Base-by-base conservation (phyloP, 1,139 yeast genomes). In the Lodderomyces theae region DNA sequence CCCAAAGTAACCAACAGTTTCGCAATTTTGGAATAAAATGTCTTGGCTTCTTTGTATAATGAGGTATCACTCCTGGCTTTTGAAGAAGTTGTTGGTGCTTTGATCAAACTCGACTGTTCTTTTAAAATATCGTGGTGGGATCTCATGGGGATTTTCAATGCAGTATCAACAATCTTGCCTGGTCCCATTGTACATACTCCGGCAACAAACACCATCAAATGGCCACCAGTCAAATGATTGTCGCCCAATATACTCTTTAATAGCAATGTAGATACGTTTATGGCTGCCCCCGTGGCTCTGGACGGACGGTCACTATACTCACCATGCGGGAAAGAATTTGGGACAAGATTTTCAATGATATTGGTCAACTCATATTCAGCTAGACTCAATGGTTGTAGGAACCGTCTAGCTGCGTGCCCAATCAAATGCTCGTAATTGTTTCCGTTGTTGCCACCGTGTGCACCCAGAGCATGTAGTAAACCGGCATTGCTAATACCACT, bases 281-380 rank as follows among this genome's bases (percentile, higher is more conserved):
- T 51, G 2, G 90, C 90, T 32, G 79, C 58, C 0, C 92, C 94
- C 0, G 88, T 80, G 21, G 82, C 70, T 49, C 90, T 67, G 21
- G 65, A 64, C 2, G 76, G 69, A 51, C 94, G 69, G 46, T 74
- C 72, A 41, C 64, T 67, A 36, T 69, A 67, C 16, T 55, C 56
- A 7, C 64, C 56, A 39, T 69, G 69, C 1, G 79, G 75, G 58
- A 83, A 83, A 1, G 77, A 60, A 51, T 82, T 85, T 9, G 70
- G 60, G 8, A 60, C 59, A 39, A 85, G 61, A 36, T 64, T 71
- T 44, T 82, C 86, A 37, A 85, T 60, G 13, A 80, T 69, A 29
- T 64, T 61, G 3, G 77, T 69, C 22, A 83, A 50, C 40, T 74
- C 75, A 55, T 77, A 82, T 54, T 83, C 89, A 23, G 74, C 80